A percentile compares a stretch with the other conserved stretches of the same genome.
These are phyloP conservation scores for Cryptococcus sp. DNA, from an alignment of 1,284 basidiomycete genomes.

Conservation along the genomic window DNA sequence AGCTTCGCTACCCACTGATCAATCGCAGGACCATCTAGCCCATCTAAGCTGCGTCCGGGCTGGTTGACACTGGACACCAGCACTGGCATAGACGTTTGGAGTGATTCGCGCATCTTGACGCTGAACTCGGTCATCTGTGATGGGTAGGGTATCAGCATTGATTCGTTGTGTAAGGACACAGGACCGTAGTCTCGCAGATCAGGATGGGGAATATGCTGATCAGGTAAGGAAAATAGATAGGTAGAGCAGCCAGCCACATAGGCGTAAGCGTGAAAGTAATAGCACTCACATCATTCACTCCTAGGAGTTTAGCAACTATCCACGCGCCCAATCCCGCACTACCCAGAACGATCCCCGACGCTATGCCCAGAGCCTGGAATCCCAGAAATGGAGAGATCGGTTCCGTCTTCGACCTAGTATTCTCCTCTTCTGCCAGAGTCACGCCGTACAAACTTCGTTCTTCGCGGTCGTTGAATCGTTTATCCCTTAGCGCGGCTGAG, in stretches of 20 bases:
- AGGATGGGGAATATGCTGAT: too few species aligned
- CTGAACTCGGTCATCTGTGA: conserved; percentile 43
- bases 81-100: conserved; percentile 32
- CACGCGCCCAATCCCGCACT: conserved; percentile 40
- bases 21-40: conserved; percentile 16
- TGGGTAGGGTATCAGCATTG: background rate
- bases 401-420: conserved; percentile 11
- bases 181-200: background rate
- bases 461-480: conserved; percentile 37
- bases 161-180: too few species aligned
- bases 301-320: conserved; percentile 37
- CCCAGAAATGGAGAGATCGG: conserved; percentile 16
- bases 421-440: conserved; percentile 12
- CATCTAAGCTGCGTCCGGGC: conserved; percentile 18
- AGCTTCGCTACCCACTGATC: conserved; percentile 19
- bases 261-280: too few species aligned
- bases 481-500: conserved; percentile 3
- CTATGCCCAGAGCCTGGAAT: conserved; percentile 43
- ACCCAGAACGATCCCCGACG: conserved; percentile 42
- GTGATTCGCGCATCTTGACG: conserved; percentile 31
- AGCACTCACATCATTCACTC: conserved; percentile 41
- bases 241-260: too few species aligned
- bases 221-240: too few species aligned
- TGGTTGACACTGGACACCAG: conserved; percentile 16
- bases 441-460: conserved; percentile 33